Evolutionary conservation across 129 eudicot genomes (phyloP), one percentile per base, ranked within the genome.

Genomic region (Sambucus nigra): DNA sequence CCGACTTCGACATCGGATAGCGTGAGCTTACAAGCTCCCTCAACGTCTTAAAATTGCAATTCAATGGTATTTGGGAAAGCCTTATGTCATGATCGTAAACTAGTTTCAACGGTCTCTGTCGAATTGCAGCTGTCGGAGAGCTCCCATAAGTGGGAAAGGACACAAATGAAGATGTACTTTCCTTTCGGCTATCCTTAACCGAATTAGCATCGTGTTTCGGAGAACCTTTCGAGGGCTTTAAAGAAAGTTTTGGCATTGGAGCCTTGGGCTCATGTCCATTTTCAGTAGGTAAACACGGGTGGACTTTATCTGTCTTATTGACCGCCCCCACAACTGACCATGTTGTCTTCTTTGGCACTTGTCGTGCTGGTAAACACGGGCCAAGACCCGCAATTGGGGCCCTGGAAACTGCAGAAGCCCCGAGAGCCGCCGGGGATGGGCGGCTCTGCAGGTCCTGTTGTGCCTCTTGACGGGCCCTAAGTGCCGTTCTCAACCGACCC

Each of bases 371-470:
- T 66, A 84, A 68, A 70, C 95, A 80, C 16, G 95, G 97, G 10
- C 97, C 97, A 51, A 89, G 88, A 5, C 97, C 97, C 2, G 75
- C 68, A 75, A 88, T 76, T 2, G 97, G 93, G 15, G 97, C 95
- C 47, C 95, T 95, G 25, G 91, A 77, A 49, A 84, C 83, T 1
- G 97, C 97, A 59, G 97, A 89, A 57, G 97, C 97, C 23, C 97
- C 97, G 38, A 89, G 79, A 22, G 97, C 97, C 0, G 97, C 97
- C 6, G 97, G 97, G 0, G 97, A 89, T 26, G 97, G 97, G 55
- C 95, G 92, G 67, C 97, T 89, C 69, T 78, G 97, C 29, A 84
- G 93, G 55, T 88, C 97, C 76, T 80, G 94, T n/a, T 80, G 97
- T 17, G 88, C 92, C 59, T 83, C 96, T 32, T 73, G 88, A 12